A percentile compares a stretch with the other conserved stretches of the same genome.
Evolutionary conservation across 2,329 filamentous ascomycete genomes (phyloP).

Genomic region (Aaosphaeria arxii): DNA sequence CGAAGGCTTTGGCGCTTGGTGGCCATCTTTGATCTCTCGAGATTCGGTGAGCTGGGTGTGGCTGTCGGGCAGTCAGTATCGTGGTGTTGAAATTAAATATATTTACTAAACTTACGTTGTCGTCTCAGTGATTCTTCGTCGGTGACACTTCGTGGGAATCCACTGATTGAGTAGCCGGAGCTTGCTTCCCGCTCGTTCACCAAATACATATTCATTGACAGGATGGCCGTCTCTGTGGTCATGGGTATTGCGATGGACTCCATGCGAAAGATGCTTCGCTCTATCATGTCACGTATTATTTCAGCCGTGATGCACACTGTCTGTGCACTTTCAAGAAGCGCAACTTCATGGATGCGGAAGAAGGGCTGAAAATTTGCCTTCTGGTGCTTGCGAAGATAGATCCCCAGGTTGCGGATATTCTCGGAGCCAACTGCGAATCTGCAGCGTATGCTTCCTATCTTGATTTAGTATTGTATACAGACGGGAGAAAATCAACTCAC

Average conservation of each 20-base stretch:
- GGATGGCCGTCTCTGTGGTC: background rate
- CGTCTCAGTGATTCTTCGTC: conserved; percentile 5
- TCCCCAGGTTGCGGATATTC: conserved; percentile 29
- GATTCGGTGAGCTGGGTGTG: background rate
- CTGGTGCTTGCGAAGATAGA: conserved; percentile 19
- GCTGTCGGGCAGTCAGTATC: background rate
- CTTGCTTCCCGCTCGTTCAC: conserved; percentile 25
- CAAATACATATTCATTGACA: conserved; percentile 29
- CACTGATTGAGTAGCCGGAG: conserved; percentile 36
- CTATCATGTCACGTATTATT: conserved; percentile 6
- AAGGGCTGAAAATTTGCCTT: conserved; percentile 31
- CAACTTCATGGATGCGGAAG: conserved; percentile 15
- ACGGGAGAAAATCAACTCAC: background rate
- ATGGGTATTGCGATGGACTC: conserved; percentile 6
- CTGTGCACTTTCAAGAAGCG: conserved; percentile 1
- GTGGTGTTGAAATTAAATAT: background rate
- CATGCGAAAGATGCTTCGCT: conserved; percentile 3
- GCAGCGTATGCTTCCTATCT: conserved; percentile 25
- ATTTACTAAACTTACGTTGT: conserved; percentile 1
- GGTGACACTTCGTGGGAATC: conserved; percentile 25
- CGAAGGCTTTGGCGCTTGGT: conserved; percentile 3
- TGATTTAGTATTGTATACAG: too few relatives aligned
- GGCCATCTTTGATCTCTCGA: background rate
- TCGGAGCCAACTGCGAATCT: conserved; percentile 31
- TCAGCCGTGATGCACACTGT: conserved; percentile 2